A percentile compares a stretch with the other conserved stretches of the same genome.
These are phyloP conservation scores for Aspergillus spinulosporus DNA, from an alignment of 2,329 filamentous ascomycete genomes.

Conservation along the genomic window DNA sequence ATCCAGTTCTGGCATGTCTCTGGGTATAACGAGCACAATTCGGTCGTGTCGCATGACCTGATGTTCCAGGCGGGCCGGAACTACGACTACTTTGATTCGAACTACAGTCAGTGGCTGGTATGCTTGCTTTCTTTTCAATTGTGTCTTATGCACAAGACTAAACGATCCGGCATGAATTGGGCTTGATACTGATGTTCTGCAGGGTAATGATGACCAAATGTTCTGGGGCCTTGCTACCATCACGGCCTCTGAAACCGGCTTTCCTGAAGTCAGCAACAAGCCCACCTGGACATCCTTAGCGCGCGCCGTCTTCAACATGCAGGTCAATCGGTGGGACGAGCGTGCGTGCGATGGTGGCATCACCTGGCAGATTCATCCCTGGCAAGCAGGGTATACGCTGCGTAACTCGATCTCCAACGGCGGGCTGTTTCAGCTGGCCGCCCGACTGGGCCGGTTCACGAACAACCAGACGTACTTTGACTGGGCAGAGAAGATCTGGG, in stretches of 20 bases:
- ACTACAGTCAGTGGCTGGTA: slow-evolving; percentile 38
- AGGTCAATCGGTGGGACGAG: slow-evolving; percentile 67
- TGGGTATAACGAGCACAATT: slow-evolving; percentile 67
- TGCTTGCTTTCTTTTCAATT: not conserved
- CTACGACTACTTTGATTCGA: slow-evolving; percentile 71
- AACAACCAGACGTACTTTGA: slow-evolving; percentile 72
- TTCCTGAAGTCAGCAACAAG: slow-evolving; percentile 64
- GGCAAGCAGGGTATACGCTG: slow-evolving; percentile 65
- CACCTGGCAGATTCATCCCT: slow-evolving; percentile 77
- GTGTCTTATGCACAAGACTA: no score
- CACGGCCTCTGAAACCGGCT: slow-evolving; percentile 71
- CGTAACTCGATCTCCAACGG: slow-evolving; percentile 58
- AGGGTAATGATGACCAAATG: slow-evolving; percentile 59
- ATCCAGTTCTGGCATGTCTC: slow-evolving; percentile 83
- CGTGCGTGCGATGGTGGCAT: slow-evolving; percentile 69
- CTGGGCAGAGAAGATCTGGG: slow-evolving; percentile 67
- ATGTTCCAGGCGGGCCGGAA: slow-evolving; percentile 70
- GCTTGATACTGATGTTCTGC: not conserved
- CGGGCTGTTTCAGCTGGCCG: slow-evolving; percentile 55
- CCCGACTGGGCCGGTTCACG: slow-evolving; percentile 75
- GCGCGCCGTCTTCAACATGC: slow-evolving; percentile 76
- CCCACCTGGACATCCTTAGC: slow-evolving; percentile 73
- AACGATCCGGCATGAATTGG: not conserved
- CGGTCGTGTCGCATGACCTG: slow-evolving; percentile 64
- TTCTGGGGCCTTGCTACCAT: slow-evolving; percentile 80